Evolutionary conservation across 371 early-diverging fungal genomes (phyloP), one percentile per base, ranked within the genome.

Genomic region (Batrachochytrium dendrobatidis): DNA sequence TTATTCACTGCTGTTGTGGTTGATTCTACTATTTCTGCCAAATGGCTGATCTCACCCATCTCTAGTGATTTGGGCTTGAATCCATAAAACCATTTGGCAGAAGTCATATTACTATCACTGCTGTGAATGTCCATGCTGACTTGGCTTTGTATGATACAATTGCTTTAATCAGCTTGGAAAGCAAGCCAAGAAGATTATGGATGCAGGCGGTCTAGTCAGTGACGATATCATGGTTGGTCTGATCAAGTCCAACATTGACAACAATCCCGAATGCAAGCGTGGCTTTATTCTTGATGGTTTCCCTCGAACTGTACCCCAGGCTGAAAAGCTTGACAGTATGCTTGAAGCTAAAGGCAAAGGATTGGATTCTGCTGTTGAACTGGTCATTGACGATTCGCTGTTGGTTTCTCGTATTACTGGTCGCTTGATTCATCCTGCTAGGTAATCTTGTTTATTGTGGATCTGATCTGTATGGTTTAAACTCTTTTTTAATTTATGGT

Each of bases 211-310:
- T 56, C 85, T 99, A 54, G 99, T 99, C 55, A 85, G 88, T 58
- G 99, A 99, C 78, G 98, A 97, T 67, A 91, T 99, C 75, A 92
- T 99, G 76, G 93, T 94, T 53, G 85, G 85, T 68, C 84, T 99
- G 81, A 94, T 99, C 78, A 77, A 90, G 73, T 91, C 94, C 61
- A 95, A 95, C 81, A 74, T 98, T 59, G 88, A 89, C 58, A 83
- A 76, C 72, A 94, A 98, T 79, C 62, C 81, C 33, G 90, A 90
- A 69, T 96, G 97, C 84, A 84, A 85, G 75, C 87, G 90, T 65
- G 96, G 98, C 69, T 99, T 97, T 81, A 95, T 99, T 68, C 82
- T 99, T n/a, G 99, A 99, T 74, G 99, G 99, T 43, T 99, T 97
- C 88, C 99, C 99, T 58, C 89, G 99, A 67, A 99, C 96, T 43